A percentile compares a stretch with the other conserved stretches of the same genome.
Evolutionary conservation across 306 rosid species (phyloP).

Genomic region (Canavalia gladiata): DNA sequence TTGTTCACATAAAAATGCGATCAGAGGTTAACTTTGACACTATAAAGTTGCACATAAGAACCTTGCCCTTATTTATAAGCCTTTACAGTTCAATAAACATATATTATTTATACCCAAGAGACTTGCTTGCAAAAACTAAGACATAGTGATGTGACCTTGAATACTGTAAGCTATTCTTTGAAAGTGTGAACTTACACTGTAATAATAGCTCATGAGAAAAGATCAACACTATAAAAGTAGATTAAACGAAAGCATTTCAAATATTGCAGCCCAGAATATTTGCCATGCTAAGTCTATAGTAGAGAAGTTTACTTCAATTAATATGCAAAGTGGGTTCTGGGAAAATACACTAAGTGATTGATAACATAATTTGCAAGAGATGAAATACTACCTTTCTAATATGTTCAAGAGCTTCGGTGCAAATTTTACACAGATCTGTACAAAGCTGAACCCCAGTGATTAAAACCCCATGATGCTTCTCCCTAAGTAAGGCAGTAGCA

Average conservation of each 20-base stretch:
- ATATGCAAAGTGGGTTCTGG: slow-evolving; percentile 39
- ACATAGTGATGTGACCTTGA: neutral
- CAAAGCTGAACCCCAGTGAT: slow-evolving; percentile 98
- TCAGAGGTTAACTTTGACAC: slow-evolving; percentile 12
- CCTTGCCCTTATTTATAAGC: slow-evolving; percentile 39
- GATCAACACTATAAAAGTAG: neutral
- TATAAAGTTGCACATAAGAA: slow-evolving; percentile 29
- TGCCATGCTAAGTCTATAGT: slow-evolving; percentile 25
- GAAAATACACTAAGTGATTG: slow-evolving; percentile 10
- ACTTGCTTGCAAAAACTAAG: slow-evolving; percentile 37
- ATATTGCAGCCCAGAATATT: slow-evolving; percentile 33
- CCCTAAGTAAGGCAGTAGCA: slow-evolving; percentile 89
- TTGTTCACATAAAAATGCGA: slow-evolving; percentile 37
- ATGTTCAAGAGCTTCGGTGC: slow-evolving; percentile 88
- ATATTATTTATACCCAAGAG: slow-evolving; percentile 31
- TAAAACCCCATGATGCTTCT: slow-evolving; percentile 97
- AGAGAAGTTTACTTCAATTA: slow-evolving; percentile 37
- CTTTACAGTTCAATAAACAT: slow-evolving; percentile 20
- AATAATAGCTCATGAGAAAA: slow-evolving; percentile 16
- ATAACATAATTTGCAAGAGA: slow-evolving; percentile 18
- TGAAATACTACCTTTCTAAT: slow-evolving; percentile 78
- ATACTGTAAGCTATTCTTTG: slow-evolving; percentile 30
- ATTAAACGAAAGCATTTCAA: slow-evolving; percentile 24
- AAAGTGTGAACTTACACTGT: slow-evolving; percentile 20
- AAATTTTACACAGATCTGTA: slow-evolving; percentile 91